Percentiles rank a stretch among this genome's conserved stretches.
These are phyloP conservation scores for Bipolaris bicolor DNA, from an alignment of 2,329 filamentous ascomycete species.

Conservation along the genomic window DNA sequence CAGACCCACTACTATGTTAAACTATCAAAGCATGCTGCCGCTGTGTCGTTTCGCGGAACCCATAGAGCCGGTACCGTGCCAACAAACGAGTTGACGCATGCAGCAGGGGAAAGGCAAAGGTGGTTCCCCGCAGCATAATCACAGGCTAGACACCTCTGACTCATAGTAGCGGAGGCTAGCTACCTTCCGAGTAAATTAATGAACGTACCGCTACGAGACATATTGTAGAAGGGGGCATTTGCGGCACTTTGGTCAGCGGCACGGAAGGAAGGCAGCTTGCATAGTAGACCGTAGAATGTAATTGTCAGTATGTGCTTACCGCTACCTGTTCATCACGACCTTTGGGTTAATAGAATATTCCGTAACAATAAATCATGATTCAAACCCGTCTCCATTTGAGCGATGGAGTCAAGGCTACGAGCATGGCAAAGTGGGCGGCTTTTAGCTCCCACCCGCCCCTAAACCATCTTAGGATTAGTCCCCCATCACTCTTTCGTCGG, in stretches of 20 bases:
- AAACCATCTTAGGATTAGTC: slow-evolving; percentile 19
- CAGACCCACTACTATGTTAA: not conserved
- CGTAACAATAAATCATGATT: not conserved
- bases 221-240: not conserved
- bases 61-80: slow-evolving; percentile 8
- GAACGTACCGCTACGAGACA: not conserved
- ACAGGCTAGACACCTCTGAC: slow-evolving; percentile 3
- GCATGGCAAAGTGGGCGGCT: slow-evolving; percentile 16
- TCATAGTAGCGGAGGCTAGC: not conserved
- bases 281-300: not conserved
- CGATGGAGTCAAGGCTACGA: slow-evolving; percentile 10
- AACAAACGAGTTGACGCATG: slow-evolving; percentile 15
- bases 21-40: slow-evolving; percentile 8
- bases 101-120: not conserved
- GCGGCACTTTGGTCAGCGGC: not conserved
- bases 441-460: slow-evolving; percentile 7
- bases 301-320: slow-evolving; percentile 18
- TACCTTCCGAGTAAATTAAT: slow-evolving; percentile 4
- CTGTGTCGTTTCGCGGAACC: slow-evolving; percentile 5
- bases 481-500: slow-evolving; percentile 14
- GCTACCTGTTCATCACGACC: slow-evolving; percentile 4
- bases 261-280: slow-evolving; percentile 19
- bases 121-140: not conserved
- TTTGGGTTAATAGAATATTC: not conserved
- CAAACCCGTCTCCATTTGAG: not conserved